Percentiles rank a stretch among this genome's conserved stretches.
Conservation (phyloP, 495 filamentous ascomycete genomes). For the Aspergillus cavernicola region DNA sequence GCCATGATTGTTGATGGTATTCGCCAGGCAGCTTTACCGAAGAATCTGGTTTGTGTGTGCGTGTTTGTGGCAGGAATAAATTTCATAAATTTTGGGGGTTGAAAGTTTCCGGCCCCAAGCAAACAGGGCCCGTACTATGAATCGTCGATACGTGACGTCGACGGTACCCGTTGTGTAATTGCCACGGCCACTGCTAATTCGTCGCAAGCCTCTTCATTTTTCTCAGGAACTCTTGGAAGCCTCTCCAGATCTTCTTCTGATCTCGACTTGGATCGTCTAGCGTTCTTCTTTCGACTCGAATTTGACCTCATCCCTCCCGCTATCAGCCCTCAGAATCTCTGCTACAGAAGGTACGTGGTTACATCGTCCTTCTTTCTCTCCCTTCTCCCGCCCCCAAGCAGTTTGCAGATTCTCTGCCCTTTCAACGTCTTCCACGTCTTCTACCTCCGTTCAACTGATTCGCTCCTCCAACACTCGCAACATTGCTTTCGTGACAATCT, state of each 20-base stretch:
- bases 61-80: slow-evolving; percentile 3
- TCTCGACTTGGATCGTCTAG: slow-evolving; percentile 27
- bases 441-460: background rate
- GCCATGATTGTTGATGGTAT: background rate
- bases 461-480: background rate
- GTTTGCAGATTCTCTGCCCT: background rate
- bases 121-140: background rate
- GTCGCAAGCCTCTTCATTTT: slow-evolving; percentile 25
- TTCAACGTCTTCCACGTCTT: background rate
- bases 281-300: slow-evolving; percentile 17
- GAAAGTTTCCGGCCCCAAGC: background rate
- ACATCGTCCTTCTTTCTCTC: background rate
- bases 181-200: slow-evolving; percentile 23
- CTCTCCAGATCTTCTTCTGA: slow-evolving; percentile 26
- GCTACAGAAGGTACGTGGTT: slow-evolving; percentile 9
- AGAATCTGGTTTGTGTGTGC: background rate
- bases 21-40: background rate
- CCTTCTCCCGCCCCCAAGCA: background rate
- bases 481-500: background rate
- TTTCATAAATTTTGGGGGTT: background rate
- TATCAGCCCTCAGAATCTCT: slow-evolving; percentile 5
- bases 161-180: slow-evolving; percentile 8
- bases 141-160: background rate
- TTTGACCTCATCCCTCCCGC: slow-evolving; percentile 17
- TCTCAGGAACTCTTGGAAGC: slow-evolving; percentile 19